phyloP scores from a whole-genome alignment of 73 alveolate species.

The Tetrahymena borealis region DNA sequence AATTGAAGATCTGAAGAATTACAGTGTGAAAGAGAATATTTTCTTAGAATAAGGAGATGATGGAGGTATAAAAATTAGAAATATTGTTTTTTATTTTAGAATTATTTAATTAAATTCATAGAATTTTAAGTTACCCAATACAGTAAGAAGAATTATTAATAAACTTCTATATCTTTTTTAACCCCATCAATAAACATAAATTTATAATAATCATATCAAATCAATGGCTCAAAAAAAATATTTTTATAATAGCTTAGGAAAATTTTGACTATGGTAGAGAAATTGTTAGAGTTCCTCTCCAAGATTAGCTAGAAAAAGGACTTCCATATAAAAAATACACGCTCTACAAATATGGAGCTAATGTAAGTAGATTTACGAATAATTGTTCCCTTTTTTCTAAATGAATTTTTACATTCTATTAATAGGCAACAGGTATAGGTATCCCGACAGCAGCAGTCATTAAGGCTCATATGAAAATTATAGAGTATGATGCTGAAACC shows the following conservation, averaged over 20 bases:
- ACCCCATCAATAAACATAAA: too few relatives aligned
- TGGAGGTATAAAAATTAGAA: conserved; percentile 5
- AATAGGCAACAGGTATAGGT: conserved; percentile 11
- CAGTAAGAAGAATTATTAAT: too few relatives aligned
- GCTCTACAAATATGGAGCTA: conserved; percentile 27
- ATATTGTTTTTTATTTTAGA: not conserved
- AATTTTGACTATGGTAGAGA: conserved; percentile 81
- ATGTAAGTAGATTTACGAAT: not conserved
- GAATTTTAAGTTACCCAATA: not conserved
- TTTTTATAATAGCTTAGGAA: conserved; percentile 44
- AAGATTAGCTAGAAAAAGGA: conserved; percentile 37
- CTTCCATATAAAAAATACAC: conserved; percentile 28
- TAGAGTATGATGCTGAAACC: not conserved
- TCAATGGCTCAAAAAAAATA: not conserved
- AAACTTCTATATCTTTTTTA: too few relatives aligned
- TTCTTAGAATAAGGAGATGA: conserved; percentile 60
- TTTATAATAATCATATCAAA: too few relatives aligned
- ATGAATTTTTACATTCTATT: not conserved
- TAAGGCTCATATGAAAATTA: conserved; percentile 29
- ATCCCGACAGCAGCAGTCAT: conserved; percentile 52
- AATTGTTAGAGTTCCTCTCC: conserved; percentile 64
- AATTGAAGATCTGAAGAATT: conserved; percentile 53
- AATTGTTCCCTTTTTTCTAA: not conserved
- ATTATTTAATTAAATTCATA: not conserved
- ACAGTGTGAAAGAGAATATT: conserved; percentile 55